Evolutionary conservation across 176 grass and related monocot genomes (phyloP).

Genomic region (Rhynchospora breviuscula): DNA sequence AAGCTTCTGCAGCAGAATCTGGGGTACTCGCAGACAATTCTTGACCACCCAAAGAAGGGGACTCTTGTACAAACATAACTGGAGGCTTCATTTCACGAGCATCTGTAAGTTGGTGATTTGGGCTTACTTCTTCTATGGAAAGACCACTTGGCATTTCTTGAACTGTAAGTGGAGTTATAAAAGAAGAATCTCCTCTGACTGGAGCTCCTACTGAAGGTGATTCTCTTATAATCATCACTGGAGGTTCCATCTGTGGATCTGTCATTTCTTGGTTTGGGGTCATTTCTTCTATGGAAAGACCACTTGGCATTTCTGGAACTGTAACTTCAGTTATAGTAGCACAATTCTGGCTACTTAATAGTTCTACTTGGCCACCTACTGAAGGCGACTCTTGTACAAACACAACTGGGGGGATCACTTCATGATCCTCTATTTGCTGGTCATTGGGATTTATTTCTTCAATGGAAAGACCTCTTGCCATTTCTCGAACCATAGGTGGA

Average conservation of each 20-base stretch:
- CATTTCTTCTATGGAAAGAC: conserved; percentile 22
- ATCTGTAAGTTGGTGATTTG: not conserved
- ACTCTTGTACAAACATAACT: conserved; percentile 19
- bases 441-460: conserved; percentile 20
- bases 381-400: conserved; percentile 7
- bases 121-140: conserved; percentile 26
- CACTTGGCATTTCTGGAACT: conserved; percentile 14
- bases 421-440: not conserved
- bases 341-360: not conserved
- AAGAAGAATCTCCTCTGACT: not conserved
- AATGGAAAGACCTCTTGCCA: conserved; percentile 2
- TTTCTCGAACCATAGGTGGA: not conserved
- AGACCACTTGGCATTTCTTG: not conserved
- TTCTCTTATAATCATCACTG: not conserved
- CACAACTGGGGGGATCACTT: not conserved
- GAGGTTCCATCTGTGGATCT: not conserved
- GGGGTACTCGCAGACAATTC: not conserved
- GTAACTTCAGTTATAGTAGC: not conserved
- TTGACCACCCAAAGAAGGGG: conserved; percentile 12
- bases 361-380: not conserved
- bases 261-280: not conserved
- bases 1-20: not conserved
- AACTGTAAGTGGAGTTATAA: not conserved
- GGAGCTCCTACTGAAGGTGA: conserved; percentile 6
- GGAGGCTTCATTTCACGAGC: not conserved